Evolutionary conservation across 441 rosid genomes (phyloP).

Genomic region (Isatis lusitanica): DNA sequence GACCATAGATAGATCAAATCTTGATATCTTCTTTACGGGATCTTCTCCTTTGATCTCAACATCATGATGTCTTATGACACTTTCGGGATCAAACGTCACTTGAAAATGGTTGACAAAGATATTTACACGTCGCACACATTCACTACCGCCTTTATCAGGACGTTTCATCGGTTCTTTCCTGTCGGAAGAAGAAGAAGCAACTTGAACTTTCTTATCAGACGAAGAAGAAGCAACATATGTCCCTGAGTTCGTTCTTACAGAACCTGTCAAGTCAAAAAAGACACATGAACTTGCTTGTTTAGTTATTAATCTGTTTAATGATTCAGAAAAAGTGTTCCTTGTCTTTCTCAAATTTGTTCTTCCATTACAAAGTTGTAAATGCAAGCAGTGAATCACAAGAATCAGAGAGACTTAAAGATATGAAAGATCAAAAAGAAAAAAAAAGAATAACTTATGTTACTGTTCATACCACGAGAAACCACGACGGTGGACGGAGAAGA

Average conservation of each 20-base stretch:
- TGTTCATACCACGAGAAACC: constrained; percentile 30
- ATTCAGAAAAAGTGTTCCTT: not conserved
- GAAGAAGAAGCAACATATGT: constrained; percentile 34
- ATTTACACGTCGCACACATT: constrained; percentile 36
- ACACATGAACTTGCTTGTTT: too few relatives aligned
- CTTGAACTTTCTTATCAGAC: constrained; percentile 22
- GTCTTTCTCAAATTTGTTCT: not conserved
- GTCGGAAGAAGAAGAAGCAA: constrained; percentile 29
- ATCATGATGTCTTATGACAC: constrained; percentile 61
- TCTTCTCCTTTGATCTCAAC: constrained; percentile 53
- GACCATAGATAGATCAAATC: constrained; percentile 46
- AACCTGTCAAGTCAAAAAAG: constrained; percentile 2
- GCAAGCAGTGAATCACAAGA: too few relatives aligned
- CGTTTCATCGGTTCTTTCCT: constrained; percentile 49
- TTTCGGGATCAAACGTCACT: constrained; percentile 50
- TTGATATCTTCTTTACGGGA: constrained; percentile 43
- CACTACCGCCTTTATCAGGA: constrained; percentile 78
- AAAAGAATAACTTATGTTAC: not conserved
- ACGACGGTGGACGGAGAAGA: constrained; percentile 19
- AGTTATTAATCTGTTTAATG: not conserved
- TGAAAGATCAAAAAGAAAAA: too few relatives aligned
- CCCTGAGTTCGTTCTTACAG: constrained; percentile 11
- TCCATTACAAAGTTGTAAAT: not conserved
- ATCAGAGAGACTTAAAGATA: too few relatives aligned
- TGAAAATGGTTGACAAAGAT: constrained; percentile 72